Evolutionary conservation across 2,329 filamentous ascomycete genomes (phyloP), one percentile per base, ranked within the genome.

Genomic region (Daldinia eschscholtzii): DNA sequence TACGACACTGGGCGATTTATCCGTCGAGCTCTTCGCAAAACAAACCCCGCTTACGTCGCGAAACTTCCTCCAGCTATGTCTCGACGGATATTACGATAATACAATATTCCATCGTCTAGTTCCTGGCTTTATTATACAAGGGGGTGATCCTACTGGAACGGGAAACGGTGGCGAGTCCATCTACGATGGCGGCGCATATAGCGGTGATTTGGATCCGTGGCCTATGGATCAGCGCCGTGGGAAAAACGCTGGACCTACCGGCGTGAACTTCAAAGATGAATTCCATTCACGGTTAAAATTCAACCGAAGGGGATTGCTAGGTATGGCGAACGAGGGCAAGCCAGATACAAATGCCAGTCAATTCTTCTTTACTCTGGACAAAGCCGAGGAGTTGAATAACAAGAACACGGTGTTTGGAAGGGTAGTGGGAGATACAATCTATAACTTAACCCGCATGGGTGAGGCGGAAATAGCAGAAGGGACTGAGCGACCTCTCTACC

Each of bases 401-500:
- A 93, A 93, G 81, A 98, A 98, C 80, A 98, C 96, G 0, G 83
- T 98, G 79, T 98, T 99, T 83, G 96, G 96, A 18, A 87, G 96
- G 64, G 88, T 99, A 50, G 93, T 92, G 39, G 96, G 95, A 30
- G 93, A 98, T 72, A 98, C 95, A 15, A 96, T 99, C 62, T 99
- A 97, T 82, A 98, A 98, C 79, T 80, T 99, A 76, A 90, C 94
- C 77, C 97, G 94, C 81, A 97, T 98, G 85, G 94, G 92, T 20
- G 94, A 98, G 78, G 89, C 88, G 0, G 96, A 98, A 77, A 83
- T 97, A 18, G 88, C 91, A 28, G 91, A 93, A 61, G 91, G 90
- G 15, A 90, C 88, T 6, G 95, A 98, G 71, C 87, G 93, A 68
- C 95, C 95, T 1, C 81, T 97, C 56, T 99, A 97, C 79, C 91